Evolutionary conservation across 805 yeast species (phyloP), one percentile per base, ranked within the genome.

Genomic region (Yamadazyma olivae): DNA sequence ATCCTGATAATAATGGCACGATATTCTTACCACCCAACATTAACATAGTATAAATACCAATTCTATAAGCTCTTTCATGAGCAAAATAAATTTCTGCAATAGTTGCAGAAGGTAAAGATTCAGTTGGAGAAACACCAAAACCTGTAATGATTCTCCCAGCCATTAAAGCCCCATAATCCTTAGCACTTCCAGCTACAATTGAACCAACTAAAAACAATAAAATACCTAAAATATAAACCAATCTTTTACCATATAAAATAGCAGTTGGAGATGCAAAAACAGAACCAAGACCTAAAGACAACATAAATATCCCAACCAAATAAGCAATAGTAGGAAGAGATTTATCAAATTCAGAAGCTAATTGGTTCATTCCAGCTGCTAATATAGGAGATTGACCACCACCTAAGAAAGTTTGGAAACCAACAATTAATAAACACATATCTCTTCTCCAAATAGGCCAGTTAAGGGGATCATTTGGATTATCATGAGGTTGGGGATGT

Each of bases 401-500:
- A 4, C 79, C 77, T 8, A 78, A 57, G 45, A 78, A 74, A 9
- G 77, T 73, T 42, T 74, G 81, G 45, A 74, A 67, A 4, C 83
- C 82, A 22, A 78, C 67, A 13, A 70, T 71, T 8, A 66, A 44
- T 27, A 78, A 56, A 6, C 81, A 75, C 31, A 75, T 40, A 41
- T 78, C 83, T 19, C 81, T 60, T 27, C 75, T 62, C 77, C 80
- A 74, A 6, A 67, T 47, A 1, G 83, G 81, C 85, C 84, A 77
- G 47, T 79, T 79, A 27, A 79, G 59, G 2, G 85, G 85, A 44
- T 79, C 85, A 46, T 79, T 77, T 4, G 81, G 80, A 43, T 72
- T 62, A 45, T 77, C 75, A 25, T 74, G 76, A 4, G 85, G 85
- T 51, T 79, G 85, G 0, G 85, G 85, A 36, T 65, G 57, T 23